These are phyloP conservation scores for Quercus parvula DNA, from an alignment of 306 rosid genomes.

Conservation along the genomic window DNA sequence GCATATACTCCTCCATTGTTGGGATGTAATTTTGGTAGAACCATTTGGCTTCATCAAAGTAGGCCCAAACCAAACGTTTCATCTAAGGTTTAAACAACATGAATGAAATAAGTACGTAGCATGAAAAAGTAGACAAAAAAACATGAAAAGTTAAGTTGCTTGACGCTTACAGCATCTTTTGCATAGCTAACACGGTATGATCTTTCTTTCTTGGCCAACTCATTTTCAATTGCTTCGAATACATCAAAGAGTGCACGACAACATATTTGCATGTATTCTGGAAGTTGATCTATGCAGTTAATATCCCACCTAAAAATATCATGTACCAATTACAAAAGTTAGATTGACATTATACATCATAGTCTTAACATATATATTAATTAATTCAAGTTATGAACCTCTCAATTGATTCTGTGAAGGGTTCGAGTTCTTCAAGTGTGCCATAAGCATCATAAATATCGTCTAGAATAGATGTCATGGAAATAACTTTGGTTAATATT, in stretches of 20 bases:
- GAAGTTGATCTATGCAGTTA: background rate
- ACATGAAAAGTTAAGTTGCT: no score
- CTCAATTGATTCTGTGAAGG: constrained; percentile 36
- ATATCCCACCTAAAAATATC: background rate
- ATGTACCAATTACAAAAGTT: no score
- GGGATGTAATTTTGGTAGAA: constrained; percentile 26
- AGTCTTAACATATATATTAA: no score
- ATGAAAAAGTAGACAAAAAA: no score
- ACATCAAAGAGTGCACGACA: background rate
- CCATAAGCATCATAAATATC: constrained; percentile 52
- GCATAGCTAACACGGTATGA: constrained; percentile 11
- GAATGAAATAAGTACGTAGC: no score
- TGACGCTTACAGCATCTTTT: constrained; percentile 22
- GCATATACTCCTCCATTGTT: constrained; percentile 32
- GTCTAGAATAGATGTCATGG: constrained; percentile 26
- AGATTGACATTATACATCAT: no score
- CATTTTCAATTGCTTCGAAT: constrained; percentile 29
- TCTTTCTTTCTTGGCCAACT: constrained; percentile 14
- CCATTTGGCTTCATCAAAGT: constrained; percentile 35
- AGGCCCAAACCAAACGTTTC: constrained; percentile 3
- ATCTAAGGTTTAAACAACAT: background rate
- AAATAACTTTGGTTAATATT: constrained; percentile 9
- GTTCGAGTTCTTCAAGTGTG: constrained; percentile 45
- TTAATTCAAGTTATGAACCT: constrained; percentile 22
- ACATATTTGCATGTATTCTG: constrained; percentile 1